Evolutionary conservation across 345 rosid species (phyloP).

Genomic region (Gynandropsis gynandra): DNA sequence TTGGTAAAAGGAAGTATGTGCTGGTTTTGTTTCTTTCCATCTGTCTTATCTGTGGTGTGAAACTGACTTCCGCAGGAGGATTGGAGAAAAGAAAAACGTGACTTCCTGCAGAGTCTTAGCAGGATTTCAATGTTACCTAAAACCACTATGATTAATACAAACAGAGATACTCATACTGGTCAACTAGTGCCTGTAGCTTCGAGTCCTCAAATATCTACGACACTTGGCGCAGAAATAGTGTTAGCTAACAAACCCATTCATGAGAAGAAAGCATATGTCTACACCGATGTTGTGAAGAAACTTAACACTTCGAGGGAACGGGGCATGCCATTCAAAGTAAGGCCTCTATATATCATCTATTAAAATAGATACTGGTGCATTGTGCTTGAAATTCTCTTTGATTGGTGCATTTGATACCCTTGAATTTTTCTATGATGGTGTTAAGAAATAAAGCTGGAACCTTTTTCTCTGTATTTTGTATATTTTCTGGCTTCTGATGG

Average conservation of each 20-base stretch:
- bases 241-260: conserved; percentile 49
- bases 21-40: conserved; percentile 2
- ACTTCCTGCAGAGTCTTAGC: conserved; percentile 90
- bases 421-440: conserved; percentile 1
- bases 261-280: conserved; percentile 73
- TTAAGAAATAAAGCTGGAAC: conserved; percentile 6
- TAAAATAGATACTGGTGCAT: conserved; percentile 7
- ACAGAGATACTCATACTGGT: conserved; percentile 40
- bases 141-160: conserved; percentile 45
- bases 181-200: conserved; percentile 51
- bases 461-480: conserved; percentile 10
- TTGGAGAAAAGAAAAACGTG: conserved; percentile 91
- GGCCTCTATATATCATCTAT: conserved; percentile 17
- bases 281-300: conserved; percentile 74
- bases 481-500: conserved; percentile 6
- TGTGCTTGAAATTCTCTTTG: conserved; percentile 13
- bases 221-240: conserved; percentile 51
- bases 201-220: conserved; percentile 51
- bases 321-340: conserved; percentile 72
- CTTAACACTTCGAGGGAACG: conserved; percentile 74
- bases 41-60: conserved; percentile 9
- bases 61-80: conserved; percentile 55
- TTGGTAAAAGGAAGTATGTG: conserved; percentile 7
- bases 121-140: conserved; percentile 77
- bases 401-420: conserved; percentile 9